Percentiles rank a stretch among this genome's conserved stretches.
Conservation (phyloP, 108 stramenopile genomes). For the Fistulifera pelliculosa region DNA sequence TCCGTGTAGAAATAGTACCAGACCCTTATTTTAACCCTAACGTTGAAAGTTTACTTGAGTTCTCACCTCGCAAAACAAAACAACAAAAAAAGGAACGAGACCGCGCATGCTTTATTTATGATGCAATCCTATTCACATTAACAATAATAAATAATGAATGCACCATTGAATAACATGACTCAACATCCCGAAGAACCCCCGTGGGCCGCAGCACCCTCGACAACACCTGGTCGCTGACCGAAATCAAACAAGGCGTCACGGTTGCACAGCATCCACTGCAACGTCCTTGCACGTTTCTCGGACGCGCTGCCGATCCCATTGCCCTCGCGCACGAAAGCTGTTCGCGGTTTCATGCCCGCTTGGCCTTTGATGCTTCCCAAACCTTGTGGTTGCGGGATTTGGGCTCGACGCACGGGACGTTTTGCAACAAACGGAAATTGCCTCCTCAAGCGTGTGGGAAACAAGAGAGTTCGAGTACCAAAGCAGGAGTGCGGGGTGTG, state of each 20-base stretch:
- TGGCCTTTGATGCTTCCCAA: slow-evolving; percentile 53
- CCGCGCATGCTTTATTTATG: no score
- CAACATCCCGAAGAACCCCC: no score
- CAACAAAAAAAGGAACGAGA: no score
- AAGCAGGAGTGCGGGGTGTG: slow-evolving; percentile 48
- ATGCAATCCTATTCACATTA: no score
- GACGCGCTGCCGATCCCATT: slow-evolving; percentile 57
- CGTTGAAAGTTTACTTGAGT: no score
- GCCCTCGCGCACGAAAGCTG: slow-evolving; percentile 56
- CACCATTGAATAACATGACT: no score
- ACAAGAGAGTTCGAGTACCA: slow-evolving; percentile 14
- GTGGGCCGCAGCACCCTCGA: no score
- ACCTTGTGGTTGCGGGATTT: slow-evolving; percentile 64
- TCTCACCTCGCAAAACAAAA: no score
- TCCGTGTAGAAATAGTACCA: no score
- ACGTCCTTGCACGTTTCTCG: slow-evolving; percentile 38
- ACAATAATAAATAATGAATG: no score
- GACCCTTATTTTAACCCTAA: no score
- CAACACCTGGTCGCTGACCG: slow-evolving; percentile 22
- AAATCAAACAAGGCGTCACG: slow-evolving; percentile 44
- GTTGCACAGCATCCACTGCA: slow-evolving; percentile 16
- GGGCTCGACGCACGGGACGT: slow-evolving; percentile 56
- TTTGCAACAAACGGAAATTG: slow-evolving; percentile 45
- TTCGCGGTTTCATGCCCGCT: slow-evolving; percentile 66
- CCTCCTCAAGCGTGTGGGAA: slow-evolving; percentile 47